Evolutionary conservation across 306 rosid species (phyloP), one percentile per base, ranked within the genome.

Genomic region (Trifolium pratense): DNA sequence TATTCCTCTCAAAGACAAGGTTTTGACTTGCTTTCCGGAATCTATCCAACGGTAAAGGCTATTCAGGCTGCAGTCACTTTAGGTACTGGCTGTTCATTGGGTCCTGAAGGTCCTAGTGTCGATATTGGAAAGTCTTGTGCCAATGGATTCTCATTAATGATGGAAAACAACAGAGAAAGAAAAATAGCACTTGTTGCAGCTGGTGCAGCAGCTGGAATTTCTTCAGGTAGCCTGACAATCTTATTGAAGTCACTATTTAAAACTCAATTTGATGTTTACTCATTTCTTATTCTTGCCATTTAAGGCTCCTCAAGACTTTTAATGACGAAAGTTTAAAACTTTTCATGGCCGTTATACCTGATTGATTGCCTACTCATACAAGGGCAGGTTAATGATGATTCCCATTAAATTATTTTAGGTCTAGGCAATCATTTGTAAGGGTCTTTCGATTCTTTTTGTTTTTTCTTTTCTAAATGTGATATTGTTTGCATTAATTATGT

Each of bases 71-170:
- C 99, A 62, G 76, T 94, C 48, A 88, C 97, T 80, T 78, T 94
- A 68, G 97, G 97, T 71, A 91, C 99, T 62, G 99, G 99, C 59
- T 87, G 99, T 83, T 94, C 99, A 31, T 86, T 94, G 88, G 99
- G 99, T 80, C 99, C 99, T 34, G 97, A 94, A 86, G 99, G 99
- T 58, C 99, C 99, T 37, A 94, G 99, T 69, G 97, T 94, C 37
- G 99, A 94, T 84, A 94, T 94, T 68, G 99, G 99, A 68, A 89
- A 88, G 86, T 94, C 99, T 10, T 91, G 96, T 81, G 99, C 99
- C 75, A 79, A 90, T 11, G 97, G 99, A 40, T 91, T 94, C 87
- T 94, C 97, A 17, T 63, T 88, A 48, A 84, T 90, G 93, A 94
- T 94, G 97, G 99, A 91, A 80, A 92, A 90, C 85, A 91, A 91